Evolutionary conservation across 106 monocot species (phyloP), one percentile per base, ranked within the genome.

Genomic region (Dioscorea dumetorum): DNA sequence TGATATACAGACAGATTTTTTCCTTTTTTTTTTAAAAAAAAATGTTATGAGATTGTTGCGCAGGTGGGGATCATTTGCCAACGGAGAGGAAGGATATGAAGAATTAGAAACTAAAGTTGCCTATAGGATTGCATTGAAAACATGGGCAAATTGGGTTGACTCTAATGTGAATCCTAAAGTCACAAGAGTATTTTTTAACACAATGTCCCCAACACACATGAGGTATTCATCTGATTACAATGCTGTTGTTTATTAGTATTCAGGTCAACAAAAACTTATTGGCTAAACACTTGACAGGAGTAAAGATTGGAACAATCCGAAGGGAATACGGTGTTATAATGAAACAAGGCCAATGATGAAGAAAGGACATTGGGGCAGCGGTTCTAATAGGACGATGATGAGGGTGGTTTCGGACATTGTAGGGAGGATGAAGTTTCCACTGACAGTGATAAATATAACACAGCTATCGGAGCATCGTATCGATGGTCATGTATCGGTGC

Each of bases 111-210:
- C 57, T 13, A 57, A 67, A 0, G 18, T 72, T 60, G 79, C 91
- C 57, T 91, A 82, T 19, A 76, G 81, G 20, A 67, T 91, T 21
- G 81, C 67, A 13, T 54, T 87, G 15, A 87, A 82, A 65, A 84
- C 87, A 60, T 87, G 87, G 91, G 91, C 87, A 16, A 91, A 87
- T 56, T 91, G 91, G 91, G 67, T 87, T 10, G 87, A 91, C 59
- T 76, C 84, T 8, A 82, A 24, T 31, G 12, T 91, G 2, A 60
- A 84, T 41, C 70, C 73, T 52, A 76, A 77, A 31, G 50, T 48
- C 49, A 91, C 87, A 49, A 79, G 81, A 34, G 83, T 91, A n/a
- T 87, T 91, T 65, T 91, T 91, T 64, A 80, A 79, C 14, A 79
- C 91, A 49, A 71, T 81, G 59, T 91, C 91, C 33, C 84, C 91